These are phyloP conservation scores for Solanum hybrid DNA, from an alignment of 305 asterid genomes.

Conservation along the genomic window DNA sequence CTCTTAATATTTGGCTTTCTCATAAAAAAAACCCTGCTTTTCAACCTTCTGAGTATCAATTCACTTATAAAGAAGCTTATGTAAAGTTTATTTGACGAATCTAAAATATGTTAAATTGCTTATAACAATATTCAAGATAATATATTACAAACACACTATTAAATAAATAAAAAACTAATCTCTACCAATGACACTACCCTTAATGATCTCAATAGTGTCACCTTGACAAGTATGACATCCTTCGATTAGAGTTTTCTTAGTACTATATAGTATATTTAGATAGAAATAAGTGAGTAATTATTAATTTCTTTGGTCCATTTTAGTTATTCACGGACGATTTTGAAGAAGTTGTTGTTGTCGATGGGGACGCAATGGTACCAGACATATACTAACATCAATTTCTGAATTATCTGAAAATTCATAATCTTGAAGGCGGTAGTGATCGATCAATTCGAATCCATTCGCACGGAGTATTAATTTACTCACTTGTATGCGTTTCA, in stretches of 20 bases:
- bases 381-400: slow-evolving; percentile 13
- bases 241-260: slow-evolving; percentile 31
- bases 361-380: not conserved
- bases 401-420: slow-evolving; percentile 26
- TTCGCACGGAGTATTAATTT: slow-evolving; percentile 20
- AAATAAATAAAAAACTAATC: not conserved
- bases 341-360: slow-evolving; percentile 16
- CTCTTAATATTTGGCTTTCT: not conserved
- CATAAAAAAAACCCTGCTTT: not conserved
- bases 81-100: not conserved
- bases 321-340: slow-evolving; percentile 7
- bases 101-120: not conserved
- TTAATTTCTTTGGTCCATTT: slow-evolving; percentile 19
- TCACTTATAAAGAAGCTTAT: not conserved
- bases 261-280: slow-evolving; percentile 12
- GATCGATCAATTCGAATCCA: slow-evolving; percentile 35
- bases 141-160: not conserved
- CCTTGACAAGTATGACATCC: not conserved
- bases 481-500: slow-evolving; percentile 18
- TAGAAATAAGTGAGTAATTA: slow-evolving; percentile 10
- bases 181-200: slow-evolving; percentile 52
- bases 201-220: not conserved
- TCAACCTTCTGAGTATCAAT: not conserved
- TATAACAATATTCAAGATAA: not conserved
- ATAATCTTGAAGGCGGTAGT: slow-evolving; percentile 22